phyloP scores from a whole-genome alignment of 495 filamentous ascomycete species.

The Aspergillus olivimuriae region DNA sequence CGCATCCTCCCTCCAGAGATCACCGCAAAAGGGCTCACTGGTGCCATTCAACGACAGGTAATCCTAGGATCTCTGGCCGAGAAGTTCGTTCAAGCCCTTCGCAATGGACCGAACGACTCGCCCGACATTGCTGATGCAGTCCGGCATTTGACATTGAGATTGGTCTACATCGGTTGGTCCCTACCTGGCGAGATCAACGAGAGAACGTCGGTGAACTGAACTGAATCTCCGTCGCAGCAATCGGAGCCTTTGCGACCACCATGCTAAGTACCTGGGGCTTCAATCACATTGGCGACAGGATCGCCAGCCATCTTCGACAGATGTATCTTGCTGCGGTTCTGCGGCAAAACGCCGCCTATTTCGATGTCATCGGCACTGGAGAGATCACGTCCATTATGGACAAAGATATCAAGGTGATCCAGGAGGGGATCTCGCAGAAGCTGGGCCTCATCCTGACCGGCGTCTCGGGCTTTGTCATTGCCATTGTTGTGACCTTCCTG shows the following conservation, averaged over 20 bases:
- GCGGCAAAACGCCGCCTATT: constrained; percentile 2
- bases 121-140: background rate
- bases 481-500: constrained; percentile 1
- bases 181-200: no score
- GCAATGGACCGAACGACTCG: constrained; percentile 3
- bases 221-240: constrained; percentile 2
- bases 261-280: constrained; percentile 2
- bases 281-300: background rate
- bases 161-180: constrained; percentile 5
- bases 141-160: background rate
- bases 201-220: background rate
- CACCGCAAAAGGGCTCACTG: no score
- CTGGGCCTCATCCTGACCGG: constrained; percentile 1
- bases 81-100: constrained; percentile 24
- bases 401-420: constrained; percentile 7
- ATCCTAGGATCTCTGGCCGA: no score
- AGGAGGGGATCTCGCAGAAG: constrained; percentile 9
- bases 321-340: background rate
- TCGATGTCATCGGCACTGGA: constrained; percentile 3
- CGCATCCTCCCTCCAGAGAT: no score
- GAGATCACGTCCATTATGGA: constrained; percentile 1
- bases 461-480: constrained; percentile 3
- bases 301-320: background rate
- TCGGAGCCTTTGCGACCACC: constrained; percentile 2
- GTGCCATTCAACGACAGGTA: no score